phyloP scores from a whole-genome alignment of 1,284 basidiomycete species.

The Melampsora americana region DNA sequence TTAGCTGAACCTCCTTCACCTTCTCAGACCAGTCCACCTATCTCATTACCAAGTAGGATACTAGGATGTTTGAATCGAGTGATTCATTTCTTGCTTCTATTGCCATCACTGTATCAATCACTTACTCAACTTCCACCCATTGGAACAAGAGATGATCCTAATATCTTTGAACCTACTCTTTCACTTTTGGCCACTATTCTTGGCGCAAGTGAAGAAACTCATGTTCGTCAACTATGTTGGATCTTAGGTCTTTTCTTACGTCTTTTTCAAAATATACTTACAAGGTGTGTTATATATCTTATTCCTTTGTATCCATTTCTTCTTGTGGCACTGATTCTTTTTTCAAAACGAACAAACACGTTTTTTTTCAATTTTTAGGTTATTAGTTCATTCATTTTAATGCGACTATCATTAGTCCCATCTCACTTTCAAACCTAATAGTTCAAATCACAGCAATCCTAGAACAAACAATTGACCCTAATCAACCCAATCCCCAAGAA shows the following conservation, averaged over 20 bases:
- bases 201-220: slow-evolving; percentile 48
- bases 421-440: slow-evolving; percentile 59
- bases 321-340: not conserved
- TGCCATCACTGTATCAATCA: slow-evolving; percentile 45
- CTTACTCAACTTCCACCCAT: slow-evolving; percentile 39
- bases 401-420: slow-evolving; percentile 61
- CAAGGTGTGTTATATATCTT: slow-evolving; percentile 46
- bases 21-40: slow-evolving; percentile 47
- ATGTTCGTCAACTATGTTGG: slow-evolving; percentile 48
- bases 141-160: slow-evolving; percentile 46
- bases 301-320: not conserved
- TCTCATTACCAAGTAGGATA: slow-evolving; percentile 46
- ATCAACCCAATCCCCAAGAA: slow-evolving; percentile 63
- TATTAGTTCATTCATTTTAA: slow-evolving; percentile 66
- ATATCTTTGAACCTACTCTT: slow-evolving; percentile 61
- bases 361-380: slow-evolving; percentile 54
- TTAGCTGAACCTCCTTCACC: not conserved
- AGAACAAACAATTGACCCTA: slow-evolving; percentile 73
- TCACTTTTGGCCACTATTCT: slow-evolving; percentile 51
- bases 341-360: slow-evolving; percentile 36
- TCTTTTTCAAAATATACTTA: slow-evolving; percentile 47
- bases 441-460: slow-evolving; percentile 63
- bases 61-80: slow-evolving; percentile 4
- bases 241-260: slow-evolving; percentile 19
- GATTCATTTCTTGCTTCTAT: slow-evolving; percentile 33